A percentile compares a stretch with the other conserved stretches of the same genome.
Evolutionary conservation across 2,329 filamentous ascomycete genomes (phyloP).

Genomic region (Fusarium sp.): DNA sequence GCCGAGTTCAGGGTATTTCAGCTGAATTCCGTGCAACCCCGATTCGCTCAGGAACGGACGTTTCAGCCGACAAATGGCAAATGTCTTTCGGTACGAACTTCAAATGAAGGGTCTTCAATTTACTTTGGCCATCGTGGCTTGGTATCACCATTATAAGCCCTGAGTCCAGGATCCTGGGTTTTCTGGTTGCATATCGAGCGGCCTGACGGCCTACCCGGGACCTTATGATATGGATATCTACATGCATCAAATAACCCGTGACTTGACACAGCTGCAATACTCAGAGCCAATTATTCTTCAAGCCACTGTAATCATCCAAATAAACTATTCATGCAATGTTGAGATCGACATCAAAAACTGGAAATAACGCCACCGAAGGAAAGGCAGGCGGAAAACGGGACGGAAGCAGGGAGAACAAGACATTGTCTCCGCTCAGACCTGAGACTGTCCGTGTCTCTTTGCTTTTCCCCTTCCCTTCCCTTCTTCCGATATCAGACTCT

Average conservation of each 20-base stretch:
- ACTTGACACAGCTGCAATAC: background rate
- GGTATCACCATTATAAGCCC: constrained; percentile 6
- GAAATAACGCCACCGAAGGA: background rate
- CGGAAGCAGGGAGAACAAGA: constrained; percentile 23
- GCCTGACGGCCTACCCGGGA: background rate
- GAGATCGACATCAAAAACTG: background rate
- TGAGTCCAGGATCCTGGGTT: background rate
- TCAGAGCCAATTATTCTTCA: background rate
- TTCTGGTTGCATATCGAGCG: background rate
- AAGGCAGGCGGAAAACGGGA: background rate
- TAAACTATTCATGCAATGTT: background rate
- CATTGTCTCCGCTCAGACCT: background rate
- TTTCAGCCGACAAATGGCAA: background rate
- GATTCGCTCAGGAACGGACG: background rate
- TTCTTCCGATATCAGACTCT: background rate
- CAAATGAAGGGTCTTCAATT: constrained; percentile 5
- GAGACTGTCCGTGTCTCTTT: background rate
- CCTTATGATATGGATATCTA: background rate
- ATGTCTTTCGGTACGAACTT: background rate
- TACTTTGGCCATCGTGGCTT: background rate
- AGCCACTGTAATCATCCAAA: background rate
- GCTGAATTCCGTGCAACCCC: background rate
- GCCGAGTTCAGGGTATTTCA: constrained; percentile 5
- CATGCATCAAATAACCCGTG: background rate
- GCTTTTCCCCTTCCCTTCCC: background rate